These are phyloP conservation scores for Botrytis squamosa DNA, from an alignment of 2,329 filamentous ascomycete species.

Conservation along the genomic window DNA sequence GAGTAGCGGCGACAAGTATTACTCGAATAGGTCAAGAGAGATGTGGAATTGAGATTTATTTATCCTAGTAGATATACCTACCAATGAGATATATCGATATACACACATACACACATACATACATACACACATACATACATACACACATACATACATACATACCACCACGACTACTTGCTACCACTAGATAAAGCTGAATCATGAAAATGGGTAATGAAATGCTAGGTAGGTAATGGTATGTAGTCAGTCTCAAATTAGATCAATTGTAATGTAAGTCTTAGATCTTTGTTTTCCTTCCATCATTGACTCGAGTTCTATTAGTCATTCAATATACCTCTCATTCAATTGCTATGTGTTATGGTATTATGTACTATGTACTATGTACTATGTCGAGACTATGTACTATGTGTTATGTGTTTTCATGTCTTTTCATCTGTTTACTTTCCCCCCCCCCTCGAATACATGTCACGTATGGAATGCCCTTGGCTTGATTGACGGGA, in stretches of 20 bases:
- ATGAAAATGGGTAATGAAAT: slow-evolving; percentile 1
- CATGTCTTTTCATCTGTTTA: neutral
- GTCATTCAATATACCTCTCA: neutral
- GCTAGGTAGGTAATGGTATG: neutral
- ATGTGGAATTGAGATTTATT: neutral
- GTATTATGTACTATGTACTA: no score
- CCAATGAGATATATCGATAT: neutral
- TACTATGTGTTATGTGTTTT: neutral
- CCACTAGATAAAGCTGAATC: neutral
- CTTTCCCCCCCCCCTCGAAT: neutral
- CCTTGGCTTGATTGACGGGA: neutral
- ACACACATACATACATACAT: neutral
- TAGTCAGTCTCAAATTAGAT: neutral
- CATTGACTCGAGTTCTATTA: neutral
- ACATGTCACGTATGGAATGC: neutral
- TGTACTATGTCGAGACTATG: neutral
- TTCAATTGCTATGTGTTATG: neutral
- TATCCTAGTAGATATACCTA: neutral
- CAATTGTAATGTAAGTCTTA: neutral
- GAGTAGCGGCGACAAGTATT: neutral
- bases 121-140: neutral
- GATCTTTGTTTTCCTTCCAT: neutral
- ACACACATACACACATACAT: neutral
- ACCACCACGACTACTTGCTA: neutral
- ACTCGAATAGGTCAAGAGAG: neutral